Conservation (phyloP, 257 asterid genomes). For the Haberlea rhodopensis region DNA sequence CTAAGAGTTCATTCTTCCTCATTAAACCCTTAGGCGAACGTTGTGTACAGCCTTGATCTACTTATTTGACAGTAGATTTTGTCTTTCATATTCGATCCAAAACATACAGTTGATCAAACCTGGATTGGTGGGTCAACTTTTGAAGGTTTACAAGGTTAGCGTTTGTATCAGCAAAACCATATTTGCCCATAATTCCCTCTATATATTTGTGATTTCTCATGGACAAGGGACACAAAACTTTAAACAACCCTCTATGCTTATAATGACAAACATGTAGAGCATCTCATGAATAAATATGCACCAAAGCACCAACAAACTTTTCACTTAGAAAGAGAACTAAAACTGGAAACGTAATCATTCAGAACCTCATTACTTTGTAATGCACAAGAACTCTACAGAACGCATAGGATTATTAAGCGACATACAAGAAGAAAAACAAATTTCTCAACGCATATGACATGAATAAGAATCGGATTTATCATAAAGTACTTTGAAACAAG, state of each 20-base stretch:
- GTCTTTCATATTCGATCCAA: conserved; percentile 13
- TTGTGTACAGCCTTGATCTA: background rate
- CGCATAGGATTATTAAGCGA: conserved; percentile 10
- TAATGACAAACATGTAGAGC: conserved; percentile 2
- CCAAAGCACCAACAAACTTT: conserved; percentile 1
- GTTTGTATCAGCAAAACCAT: conserved; percentile 4
- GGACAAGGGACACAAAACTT: background rate
- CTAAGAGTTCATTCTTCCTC: conserved; percentile 12
- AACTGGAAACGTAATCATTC: conserved; percentile 3
- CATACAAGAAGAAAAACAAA: conserved; percentile 7
- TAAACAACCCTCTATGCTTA: background rate
- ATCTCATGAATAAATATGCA: background rate
- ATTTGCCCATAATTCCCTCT: conserved; percentile 4
- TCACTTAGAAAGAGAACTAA: background rate
- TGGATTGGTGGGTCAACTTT: conserved; percentile 1
- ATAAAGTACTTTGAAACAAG: conserved; percentile 20
- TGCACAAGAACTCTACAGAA: conserved; percentile 8
- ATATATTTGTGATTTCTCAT: background rate
- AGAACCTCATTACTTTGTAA: background rate
- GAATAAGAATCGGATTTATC: conserved; percentile 13
- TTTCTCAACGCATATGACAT: conserved; percentile 14
- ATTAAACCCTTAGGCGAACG: conserved; percentile 6
- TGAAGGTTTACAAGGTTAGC: background rate
- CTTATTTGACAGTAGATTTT: background rate
- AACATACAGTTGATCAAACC: conserved; percentile 18